These are phyloP conservation scores for Marasmius tenuissimus DNA, from an alignment of 1,284 basidiomycete species.

Conservation along the genomic window DNA sequence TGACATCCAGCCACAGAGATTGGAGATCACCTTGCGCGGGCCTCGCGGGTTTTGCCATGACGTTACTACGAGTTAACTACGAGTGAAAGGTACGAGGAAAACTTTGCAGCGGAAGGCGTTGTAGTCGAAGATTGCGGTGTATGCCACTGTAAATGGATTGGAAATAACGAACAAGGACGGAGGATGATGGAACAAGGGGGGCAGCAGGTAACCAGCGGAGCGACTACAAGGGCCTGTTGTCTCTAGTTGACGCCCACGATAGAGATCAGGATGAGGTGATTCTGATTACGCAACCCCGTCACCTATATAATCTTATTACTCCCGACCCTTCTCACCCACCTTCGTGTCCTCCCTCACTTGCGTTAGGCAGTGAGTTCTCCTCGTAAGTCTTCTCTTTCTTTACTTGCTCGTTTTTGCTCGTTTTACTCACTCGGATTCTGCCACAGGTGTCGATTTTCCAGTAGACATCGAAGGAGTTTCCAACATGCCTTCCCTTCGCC, in stretches of 20 bases:
- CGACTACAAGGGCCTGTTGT: neutral
- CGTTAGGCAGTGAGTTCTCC: constrained; percentile 11
- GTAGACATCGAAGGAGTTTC: constrained; percentile 3
- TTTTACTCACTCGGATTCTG: neutral
- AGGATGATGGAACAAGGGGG: neutral
- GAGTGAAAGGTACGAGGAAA: neutral
- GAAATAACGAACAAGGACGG: neutral
- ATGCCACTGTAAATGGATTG: no score
- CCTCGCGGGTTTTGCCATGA: neutral
- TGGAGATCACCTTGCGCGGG: neutral
- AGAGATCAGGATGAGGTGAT: neutral
- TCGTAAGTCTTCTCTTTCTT: neutral
- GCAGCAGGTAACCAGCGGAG: neutral
- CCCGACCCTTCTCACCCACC: constrained; percentile 6
- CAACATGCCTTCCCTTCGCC: constrained; percentile 75
- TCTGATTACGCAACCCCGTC: neutral
- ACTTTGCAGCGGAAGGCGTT: neutral
- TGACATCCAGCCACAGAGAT: neutral
- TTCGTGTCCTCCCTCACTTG: constrained; percentile 5
- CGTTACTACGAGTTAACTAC: neutral
- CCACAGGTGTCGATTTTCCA: neutral
- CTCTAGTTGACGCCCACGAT: neutral
- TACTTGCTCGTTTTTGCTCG: neutral
- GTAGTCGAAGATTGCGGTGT: neutral
- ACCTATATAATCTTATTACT: constrained; percentile 2